Evolutionary conservation across 2,329 filamentous ascomycete species (phyloP).

Genomic region (Stagonosporopsis cucurbitacearum): DNA sequence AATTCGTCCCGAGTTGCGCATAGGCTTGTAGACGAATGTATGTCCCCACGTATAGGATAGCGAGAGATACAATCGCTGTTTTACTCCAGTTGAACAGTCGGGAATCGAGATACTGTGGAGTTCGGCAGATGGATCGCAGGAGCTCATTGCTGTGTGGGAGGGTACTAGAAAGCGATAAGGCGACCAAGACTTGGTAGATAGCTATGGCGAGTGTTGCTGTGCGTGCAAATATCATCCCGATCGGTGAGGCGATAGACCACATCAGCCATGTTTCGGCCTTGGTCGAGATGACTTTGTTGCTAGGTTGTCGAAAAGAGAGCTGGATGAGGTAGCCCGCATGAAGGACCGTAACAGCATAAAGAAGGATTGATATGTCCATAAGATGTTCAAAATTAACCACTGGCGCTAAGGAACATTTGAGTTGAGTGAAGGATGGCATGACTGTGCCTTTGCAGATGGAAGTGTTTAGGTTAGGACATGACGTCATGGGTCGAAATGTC

Average conservation of each 20-base stretch:
- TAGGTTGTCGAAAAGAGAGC: conserved; percentile 23
- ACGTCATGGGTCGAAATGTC: background rate
- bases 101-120: conserved; percentile 11
- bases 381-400: background rate
- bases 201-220: conserved; percentile 1
- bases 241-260: conserved; percentile 15
- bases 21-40: conserved; percentile 51
- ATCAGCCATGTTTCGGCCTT: conserved; percentile 18
- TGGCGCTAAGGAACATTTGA: background rate
- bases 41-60: conserved; percentile 13
- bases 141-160: background rate
- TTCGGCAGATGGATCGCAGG: conserved; percentile 9
- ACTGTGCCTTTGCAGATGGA: too few relatives aligned
- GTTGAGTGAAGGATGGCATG: too few relatives aligned
- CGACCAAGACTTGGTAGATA: conserved; percentile 9
- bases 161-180: conserved; percentile 1
- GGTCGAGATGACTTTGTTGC: conserved; percentile 12
- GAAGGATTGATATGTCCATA: background rate
- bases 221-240: conserved; percentile 10
- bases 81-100: conserved; percentile 15
- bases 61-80: background rate
- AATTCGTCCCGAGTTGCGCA: conserved; percentile 56
- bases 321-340: conserved; percentile 22
- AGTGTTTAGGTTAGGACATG: background rate
- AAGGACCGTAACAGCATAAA: conserved; percentile 12